These are phyloP conservation scores for Paramecium pentaurelia DNA, from an alignment of 73 alveolate species.

Conservation along the genomic window DNA sequence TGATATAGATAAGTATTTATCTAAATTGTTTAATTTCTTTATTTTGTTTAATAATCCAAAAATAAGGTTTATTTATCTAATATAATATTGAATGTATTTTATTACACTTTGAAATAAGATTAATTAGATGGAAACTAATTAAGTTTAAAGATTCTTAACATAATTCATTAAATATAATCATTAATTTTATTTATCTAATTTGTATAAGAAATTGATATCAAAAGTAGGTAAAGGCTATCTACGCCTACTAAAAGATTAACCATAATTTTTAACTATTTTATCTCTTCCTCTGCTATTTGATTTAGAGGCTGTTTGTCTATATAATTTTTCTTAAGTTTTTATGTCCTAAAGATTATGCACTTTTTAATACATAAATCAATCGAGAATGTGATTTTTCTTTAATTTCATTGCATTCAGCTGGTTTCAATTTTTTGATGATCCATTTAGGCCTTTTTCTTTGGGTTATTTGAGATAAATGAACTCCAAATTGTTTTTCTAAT, in stretches of 20 bases:
- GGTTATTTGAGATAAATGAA: not conserved
- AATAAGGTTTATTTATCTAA: not conserved
- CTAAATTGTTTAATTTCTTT: not conserved
- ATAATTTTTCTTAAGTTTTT: not conserved
- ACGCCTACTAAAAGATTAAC: not conserved
- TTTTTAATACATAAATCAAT: not conserved
- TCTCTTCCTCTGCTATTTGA: not conserved
- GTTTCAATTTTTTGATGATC: constrained; percentile 14
- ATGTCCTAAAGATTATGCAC: not conserved
- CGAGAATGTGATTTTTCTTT: not conserved
- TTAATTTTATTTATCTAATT: not conserved
- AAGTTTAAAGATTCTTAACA: not conserved
- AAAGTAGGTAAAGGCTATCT: not conserved
- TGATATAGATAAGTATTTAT: not conserved
- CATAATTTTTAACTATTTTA: not conserved
- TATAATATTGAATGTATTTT: not conserved
- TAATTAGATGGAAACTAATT: not conserved
- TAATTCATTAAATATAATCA: not conserved
- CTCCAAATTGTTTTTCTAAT: not conserved
- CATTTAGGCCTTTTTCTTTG: not conserved
- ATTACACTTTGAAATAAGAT: not conserved
- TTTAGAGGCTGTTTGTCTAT: not conserved
- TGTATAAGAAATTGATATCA: not conserved
- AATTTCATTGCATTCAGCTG: not conserved
- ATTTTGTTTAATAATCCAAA: not conserved